phyloP scores from a whole-genome alignment of 352 stramenopile genomes.

The Pythium folliculosum region DNA sequence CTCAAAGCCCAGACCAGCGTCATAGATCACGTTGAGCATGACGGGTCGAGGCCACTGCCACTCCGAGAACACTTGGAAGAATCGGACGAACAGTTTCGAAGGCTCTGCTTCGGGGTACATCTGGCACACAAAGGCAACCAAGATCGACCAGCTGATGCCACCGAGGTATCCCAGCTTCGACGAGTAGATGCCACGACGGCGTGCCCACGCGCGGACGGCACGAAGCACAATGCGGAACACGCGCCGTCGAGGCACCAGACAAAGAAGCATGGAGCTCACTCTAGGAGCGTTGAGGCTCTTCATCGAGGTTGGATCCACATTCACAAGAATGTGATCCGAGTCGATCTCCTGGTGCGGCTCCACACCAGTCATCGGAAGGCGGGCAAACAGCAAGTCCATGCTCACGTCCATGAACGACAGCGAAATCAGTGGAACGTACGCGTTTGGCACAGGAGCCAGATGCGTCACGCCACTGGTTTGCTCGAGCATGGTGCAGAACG shows the following conservation, averaged over 20 bases:
- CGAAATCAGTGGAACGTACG: constrained; percentile 94
- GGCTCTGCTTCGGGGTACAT: constrained; percentile 76
- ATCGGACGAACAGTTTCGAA: constrained; percentile 76
- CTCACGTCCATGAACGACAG: constrained; percentile 85
- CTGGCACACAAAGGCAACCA: constrained; percentile 95
- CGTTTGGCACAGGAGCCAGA: constrained; percentile 81
- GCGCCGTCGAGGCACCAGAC: constrained; percentile 86
- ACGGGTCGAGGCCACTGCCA: constrained; percentile 83
- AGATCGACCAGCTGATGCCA: constrained; percentile 98
- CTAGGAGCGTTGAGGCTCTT: constrained; percentile 94
- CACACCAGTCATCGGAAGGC: constrained; percentile 60
- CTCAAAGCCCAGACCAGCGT: constrained; percentile 77
- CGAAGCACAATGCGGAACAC: constrained; percentile 88
- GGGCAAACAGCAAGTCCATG: constrained; percentile 93
- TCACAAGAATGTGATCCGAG: constrained; percentile 88
- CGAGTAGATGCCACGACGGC: constrained; percentile 94
- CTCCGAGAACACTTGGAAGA: constrained; percentile 85
- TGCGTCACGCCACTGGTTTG: constrained; percentile 65
- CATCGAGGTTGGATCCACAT: constrained; percentile 93
- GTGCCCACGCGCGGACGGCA: constrained; percentile 76
- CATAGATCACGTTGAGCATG: constrained; percentile 87
- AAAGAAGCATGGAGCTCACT: constrained; percentile 95
- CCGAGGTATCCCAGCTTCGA: constrained; percentile 97
- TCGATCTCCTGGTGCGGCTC: constrained; percentile 82
- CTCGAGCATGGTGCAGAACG: constrained; percentile 68